Base-by-base conservation (phyloP, 140 eudicot genomes). In the Anethum foeniculum region DNA sequence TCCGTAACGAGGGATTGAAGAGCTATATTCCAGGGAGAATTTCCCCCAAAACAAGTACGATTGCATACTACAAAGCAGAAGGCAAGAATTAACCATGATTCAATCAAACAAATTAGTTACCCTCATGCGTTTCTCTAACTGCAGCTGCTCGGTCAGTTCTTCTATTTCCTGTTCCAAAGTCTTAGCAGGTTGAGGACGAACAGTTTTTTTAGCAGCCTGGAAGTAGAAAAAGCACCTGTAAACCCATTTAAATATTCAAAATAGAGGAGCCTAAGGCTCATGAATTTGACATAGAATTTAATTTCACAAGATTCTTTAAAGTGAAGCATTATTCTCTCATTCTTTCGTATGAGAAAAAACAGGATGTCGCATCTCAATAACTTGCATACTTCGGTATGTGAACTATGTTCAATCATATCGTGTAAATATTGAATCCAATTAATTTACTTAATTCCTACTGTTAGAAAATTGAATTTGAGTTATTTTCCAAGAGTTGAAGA, bases 121-220 rank as follows among this genome's bases (percentile, higher is more conserved):
- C 92, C 93, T 87, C 78, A 81, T 85, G 83, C 88, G 88, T 84
- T 88, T 93, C 90, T 92, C 98, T 86, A 86, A 80, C 89, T 93
- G 86, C 82, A 93, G 76, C 76, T 84, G 89, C 83, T 73, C 48
- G 54, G 89, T 87, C 76, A 93, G 83, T 48, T 91, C 98, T 84
- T 91, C 89, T 84, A 91, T 90, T 90, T 94, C 79, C 84, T 94
- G 81, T 83, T 93, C 96, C 71, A 87, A 78, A 81, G 80, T 78
- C 87, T 91, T 94, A 86, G 97, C 96, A 82, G 82, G 94, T 86
- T 92, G 92, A 41, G 46, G 46, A 41, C 46, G 46, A 1, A 90
- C 91, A 74, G 92, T 85, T 79, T 86, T 91, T 83, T 80, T 92
- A 28, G 90, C 92, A 87, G 89, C 96, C 98, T 94, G 86, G 81